Evolutionary conservation across 164 flowering plant genomes (phyloP).

Genomic region (Dillenia turbinata): DNA sequence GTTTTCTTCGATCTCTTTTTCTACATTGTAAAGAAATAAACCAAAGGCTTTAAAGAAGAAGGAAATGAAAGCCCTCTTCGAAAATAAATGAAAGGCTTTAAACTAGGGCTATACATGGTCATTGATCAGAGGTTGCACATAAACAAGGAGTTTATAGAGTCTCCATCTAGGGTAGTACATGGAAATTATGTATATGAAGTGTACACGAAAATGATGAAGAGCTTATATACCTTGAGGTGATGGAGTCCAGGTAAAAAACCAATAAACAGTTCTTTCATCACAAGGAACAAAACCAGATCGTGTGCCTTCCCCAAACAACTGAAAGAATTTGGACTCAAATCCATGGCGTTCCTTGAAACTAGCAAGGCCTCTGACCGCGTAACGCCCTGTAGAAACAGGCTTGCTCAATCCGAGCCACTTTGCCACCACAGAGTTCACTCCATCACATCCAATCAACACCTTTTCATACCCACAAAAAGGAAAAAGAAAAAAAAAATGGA

Average conservation of each 20-base stretch:
- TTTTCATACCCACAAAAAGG: conserved; percentile 2
- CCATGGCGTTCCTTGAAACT: conserved; percentile 31
- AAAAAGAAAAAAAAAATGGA: not conserved
- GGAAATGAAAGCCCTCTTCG: no score
- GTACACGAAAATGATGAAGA: no score
- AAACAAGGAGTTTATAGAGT: no score
- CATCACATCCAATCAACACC: conserved; percentile 57
- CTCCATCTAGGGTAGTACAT: no score
- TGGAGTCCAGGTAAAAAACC: conserved; percentile 45
- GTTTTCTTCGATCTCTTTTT: conserved; percentile 20
- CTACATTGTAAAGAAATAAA: conserved; percentile 7
- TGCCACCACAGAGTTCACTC: conserved; percentile 48
- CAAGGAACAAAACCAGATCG: conserved; percentile 48
- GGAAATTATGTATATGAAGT: no score
- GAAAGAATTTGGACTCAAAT: conserved; percentile 28
- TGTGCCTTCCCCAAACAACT: conserved; percentile 39
- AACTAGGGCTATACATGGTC: no score
- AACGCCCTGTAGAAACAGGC: conserved; percentile 31
- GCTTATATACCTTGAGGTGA: conserved; percentile 21
- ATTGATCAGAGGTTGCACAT: no score
- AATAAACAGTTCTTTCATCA: conserved; percentile 36
- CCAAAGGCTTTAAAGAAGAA: no score
- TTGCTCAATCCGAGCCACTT: conserved; percentile 38
- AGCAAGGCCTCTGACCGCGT: conserved; percentile 35
- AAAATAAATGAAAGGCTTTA: no score